Evolutionary conservation across 371 early-diverging fungal genomes (phyloP).

Genomic region (Dinochytrium kinnereticum): DNA sequence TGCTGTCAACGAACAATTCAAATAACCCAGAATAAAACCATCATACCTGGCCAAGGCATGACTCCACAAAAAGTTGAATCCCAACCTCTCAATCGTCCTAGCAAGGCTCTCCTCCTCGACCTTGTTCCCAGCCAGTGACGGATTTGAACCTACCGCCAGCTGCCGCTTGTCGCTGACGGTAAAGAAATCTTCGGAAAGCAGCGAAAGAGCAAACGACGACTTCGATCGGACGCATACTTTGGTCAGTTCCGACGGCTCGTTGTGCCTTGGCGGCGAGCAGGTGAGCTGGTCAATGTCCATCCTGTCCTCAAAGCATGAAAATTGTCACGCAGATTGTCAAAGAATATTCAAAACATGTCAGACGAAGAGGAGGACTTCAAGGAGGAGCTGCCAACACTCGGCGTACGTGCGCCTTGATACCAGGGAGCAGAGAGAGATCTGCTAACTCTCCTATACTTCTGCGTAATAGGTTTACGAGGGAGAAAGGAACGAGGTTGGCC

Average conservation of each 20-base stretch:
- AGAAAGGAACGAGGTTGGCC: conserved; percentile 49
- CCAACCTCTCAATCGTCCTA: neutral
- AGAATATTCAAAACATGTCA: conserved; percentile 1
- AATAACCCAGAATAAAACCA: neutral
- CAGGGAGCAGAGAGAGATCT: neutral
- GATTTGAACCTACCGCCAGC: neutral
- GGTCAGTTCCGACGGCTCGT: neutral
- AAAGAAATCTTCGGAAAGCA: neutral
- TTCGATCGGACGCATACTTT: conserved; percentile 6
- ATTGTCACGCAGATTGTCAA: neutral
- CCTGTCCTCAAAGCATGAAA: neutral
- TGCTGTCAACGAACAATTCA: neutral
- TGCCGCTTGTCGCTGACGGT: neutral
- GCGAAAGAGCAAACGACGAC: neutral
- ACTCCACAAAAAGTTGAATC: neutral
- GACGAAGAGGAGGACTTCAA: conserved; percentile 44
- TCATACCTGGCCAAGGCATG: conserved; percentile 16
- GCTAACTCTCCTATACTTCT: neutral
- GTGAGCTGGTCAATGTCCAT: conserved; percentile 9
- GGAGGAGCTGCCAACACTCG: conserved; percentile 49
- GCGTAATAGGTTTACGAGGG: conserved; percentile 63
- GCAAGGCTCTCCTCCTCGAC: neutral
- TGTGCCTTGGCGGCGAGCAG: neutral
- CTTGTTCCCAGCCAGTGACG: neutral
- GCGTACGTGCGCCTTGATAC: conserved; percentile 37